These are phyloP conservation scores for Bisporella sp. DNA, from an alignment of 2,329 filamentous ascomycete genomes.

Conservation along the genomic window DNA sequence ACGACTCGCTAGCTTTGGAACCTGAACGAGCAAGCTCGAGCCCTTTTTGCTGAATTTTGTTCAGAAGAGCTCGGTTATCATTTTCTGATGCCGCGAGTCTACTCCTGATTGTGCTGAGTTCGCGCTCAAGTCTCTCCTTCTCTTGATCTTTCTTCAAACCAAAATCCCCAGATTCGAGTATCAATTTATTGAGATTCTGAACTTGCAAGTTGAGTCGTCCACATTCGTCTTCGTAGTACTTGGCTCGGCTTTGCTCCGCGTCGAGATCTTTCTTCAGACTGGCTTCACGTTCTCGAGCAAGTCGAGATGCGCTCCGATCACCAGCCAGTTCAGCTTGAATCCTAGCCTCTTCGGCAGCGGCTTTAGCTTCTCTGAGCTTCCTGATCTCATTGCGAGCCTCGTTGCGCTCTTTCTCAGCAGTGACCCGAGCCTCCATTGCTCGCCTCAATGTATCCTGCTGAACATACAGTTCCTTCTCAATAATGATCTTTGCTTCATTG, in stretches of 20 bases:
- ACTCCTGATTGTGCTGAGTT: conserved; percentile 85
- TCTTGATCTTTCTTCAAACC: conserved; percentile 86
- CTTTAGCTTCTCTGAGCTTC: conserved; percentile 73
- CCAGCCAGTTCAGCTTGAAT: conserved; percentile 73
- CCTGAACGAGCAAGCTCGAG: conserved; percentile 89
- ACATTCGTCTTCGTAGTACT: conserved; percentile 75
- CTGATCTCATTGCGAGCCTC: conserved; percentile 83
- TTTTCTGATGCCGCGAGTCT: conserved; percentile 89
- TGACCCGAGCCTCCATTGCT: conserved; percentile 71
- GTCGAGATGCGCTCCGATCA: conserved; percentile 69
- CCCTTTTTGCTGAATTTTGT: conserved; percentile 96
- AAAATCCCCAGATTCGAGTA: conserved; percentile 84
- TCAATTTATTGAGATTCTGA: conserved; percentile 78
- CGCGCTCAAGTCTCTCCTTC: conserved; percentile 86
- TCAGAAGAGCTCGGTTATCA: conserved; percentile 89
- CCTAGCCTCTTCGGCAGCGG: conserved; percentile 78
- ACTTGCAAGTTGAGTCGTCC: conserved; percentile 70
- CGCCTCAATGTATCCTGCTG: conserved; percentile 88
- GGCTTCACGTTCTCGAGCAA: conserved; percentile 74
- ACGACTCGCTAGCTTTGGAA: conserved; percentile 77
- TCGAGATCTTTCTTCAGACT: conserved; percentile 75
- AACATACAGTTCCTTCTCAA: conserved; percentile 95
- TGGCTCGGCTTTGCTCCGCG: conserved; percentile 66
- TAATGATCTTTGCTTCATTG: conserved; percentile 92
- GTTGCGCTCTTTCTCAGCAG: conserved; percentile 81